Base-by-base conservation (phyloP, 2,329 filamentous ascomycete species). In the Elsinoe australis region DNA sequence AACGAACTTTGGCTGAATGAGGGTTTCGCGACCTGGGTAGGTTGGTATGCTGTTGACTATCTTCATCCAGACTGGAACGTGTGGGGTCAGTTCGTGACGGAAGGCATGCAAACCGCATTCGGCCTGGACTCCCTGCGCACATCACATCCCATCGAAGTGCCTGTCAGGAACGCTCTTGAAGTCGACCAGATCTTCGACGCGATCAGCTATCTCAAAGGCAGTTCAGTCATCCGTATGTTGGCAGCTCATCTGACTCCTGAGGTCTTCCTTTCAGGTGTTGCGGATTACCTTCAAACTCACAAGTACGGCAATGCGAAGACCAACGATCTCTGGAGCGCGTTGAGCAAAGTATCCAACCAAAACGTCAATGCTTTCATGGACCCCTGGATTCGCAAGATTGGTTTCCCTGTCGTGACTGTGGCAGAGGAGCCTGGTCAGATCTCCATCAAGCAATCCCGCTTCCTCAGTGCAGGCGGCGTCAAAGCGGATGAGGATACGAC, bases 31-130 rank as follows among this genome's bases (percentile, higher is more conserved):
- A 98, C 92, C 2, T 96, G 90, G 90, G 90, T 95, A 34, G 92
- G 90, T 46, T 98, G 90, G 90, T 77, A 89, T 52, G 89, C 88
- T 7, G 80, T 89, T 51, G 87, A 96, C 62, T 78, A 94, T 62
- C 79, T 96, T 49, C 87, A 96, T 67, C 92, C 92, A 77, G 90
- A 95, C 56, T 96, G 92, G 90, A 83, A 96, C 59, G 85, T 96
- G 24, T 98, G 92, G 92, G 83, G 86, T 51, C 89, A 95, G 69
- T 98, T 95, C 69, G 87, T 96, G 59, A 87, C 87, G 69, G 92
- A 96, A 72, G 85, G 85, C 59, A 86, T 94, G 72, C 87, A 95
- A 75, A 81, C 80, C 72, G 90, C 90, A 50, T 94, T 95, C 67
- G 78, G 82, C 55, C 79, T 98, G 22, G 92, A 98, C 61, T 82